Base-by-base conservation (phyloP, 2,329 filamentous ascomycete genomes). In the Microdochium nivale region DNA sequence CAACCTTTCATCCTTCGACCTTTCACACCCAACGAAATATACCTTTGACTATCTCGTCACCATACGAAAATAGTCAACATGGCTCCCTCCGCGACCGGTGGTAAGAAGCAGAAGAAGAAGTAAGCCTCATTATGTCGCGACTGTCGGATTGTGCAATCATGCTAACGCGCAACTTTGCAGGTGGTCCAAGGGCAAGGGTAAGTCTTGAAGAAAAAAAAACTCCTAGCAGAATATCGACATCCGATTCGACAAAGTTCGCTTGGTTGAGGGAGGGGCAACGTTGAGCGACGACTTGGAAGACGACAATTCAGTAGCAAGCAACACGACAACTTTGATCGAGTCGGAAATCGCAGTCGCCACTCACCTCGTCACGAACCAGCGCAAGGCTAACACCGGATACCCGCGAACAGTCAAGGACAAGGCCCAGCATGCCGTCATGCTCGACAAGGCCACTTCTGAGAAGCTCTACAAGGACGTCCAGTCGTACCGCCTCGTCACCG, bases 381-480 rank as follows among this genome's bases (percentile, higher is more conserved):
- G 19, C 35, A 23, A 44, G 40, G 23, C 40, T 44, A 44, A 44
- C 40, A 19, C 19, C 40, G 40, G 19, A 7, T 19, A 23, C 23
- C 40, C 3, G 30, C 33, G 13, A 58, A 44, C 51, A 67, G 94
- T 99, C 83, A 99, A 99, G 94, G 94, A 99, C 86, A 99, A 99
- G 91, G 92, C 94, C 78, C 88, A 97, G 77, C 94, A 99, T 85
- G 89, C 88, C 76, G 94, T 99, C 77, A 83, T 97, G 72, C 90
- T 99, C 79, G 94, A 99, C 83, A 99, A 99, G 86, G 72, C 81
- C 78, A 96, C 87, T 71, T 88, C 87, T 65, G 94, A 99, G 79
- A 96, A 95, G 83, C 90, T 99, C 76, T 88, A 96, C 84, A 99
- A 99, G 84, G 94, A 99, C 84, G 95, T 99, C 68, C 94, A 97